Evolutionary conservation across 2,329 filamentous ascomycete species (phyloP), one percentile per base, ranked within the genome.

Genomic region (Fusarium sp.): DNA sequence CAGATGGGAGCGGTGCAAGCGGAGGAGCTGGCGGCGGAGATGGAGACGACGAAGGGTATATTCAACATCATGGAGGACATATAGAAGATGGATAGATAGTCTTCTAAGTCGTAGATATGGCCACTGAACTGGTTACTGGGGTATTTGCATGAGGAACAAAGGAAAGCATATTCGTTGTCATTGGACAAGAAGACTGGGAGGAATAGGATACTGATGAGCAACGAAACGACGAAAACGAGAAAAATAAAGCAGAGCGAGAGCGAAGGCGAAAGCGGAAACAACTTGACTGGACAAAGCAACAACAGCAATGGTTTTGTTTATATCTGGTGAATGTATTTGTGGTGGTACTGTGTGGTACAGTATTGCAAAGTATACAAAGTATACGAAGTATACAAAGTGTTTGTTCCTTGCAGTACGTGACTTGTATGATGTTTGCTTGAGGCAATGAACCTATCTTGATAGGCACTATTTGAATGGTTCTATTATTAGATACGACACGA

Each of bases 41-140:
- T 31, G 42, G 34, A 49, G 33, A 28, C 43, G 54, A 48, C 54
- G 52, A 31, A 53, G 40, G 18, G 52, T 54, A 53, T 45, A 72
- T 71, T 73, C 67, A 70, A 69, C 65, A 71, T 68, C 65, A 53
- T 36, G 48, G 50, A 65, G 48, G 50, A 58, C 53, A 66, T 67
- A 43, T 70, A 74, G 54, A 68, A 61, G 51, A 20, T 51, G 64
- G 60, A 38, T 55, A 51, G 45, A 51, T 18, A 36, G 51, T 17
- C 34, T 52, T 22, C 38, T 33, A 31, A 58, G 57, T 58, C 6
- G 26, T 66, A 44, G 28, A 69, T 39, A 51, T 51, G 24, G 51
- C 52, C 49, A 69, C 52, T 40, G 52, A 50, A 24, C 45, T 68
- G 34, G 44, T 26, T 39, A 39, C 31, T 10, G 22, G 51, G 17